Conservation (phyloP, 2,329 filamentous ascomycete genomes). For the Orbilia blumenaviensis region DNA sequence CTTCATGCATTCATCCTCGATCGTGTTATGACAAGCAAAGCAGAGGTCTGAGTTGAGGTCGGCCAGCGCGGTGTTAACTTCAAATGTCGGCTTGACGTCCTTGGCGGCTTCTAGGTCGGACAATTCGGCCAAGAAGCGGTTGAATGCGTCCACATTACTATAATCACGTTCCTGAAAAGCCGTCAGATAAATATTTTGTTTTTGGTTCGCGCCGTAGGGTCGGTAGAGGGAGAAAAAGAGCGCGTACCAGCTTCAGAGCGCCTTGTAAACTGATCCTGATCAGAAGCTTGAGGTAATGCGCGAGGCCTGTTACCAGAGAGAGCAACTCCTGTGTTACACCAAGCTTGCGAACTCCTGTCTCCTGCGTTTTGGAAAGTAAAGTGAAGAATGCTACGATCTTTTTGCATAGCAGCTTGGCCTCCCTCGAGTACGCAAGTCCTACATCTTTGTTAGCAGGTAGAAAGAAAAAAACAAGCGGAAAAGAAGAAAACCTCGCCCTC, state of each 20-base stretch:
- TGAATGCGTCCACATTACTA: conserved; percentile 76
- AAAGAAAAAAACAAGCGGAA: too few species aligned
- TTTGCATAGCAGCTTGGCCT: conserved; percentile 99
- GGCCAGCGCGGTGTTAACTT: conserved; percentile 74
- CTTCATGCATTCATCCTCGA: conserved; percentile 91
- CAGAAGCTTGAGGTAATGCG: conserved; percentile 95
- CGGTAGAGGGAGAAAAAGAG: too few species aligned
- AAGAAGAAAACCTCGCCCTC: too few species aligned
- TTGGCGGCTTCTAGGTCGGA: conserved; percentile 81
- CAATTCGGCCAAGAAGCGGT: conserved; percentile 83
- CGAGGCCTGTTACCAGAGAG: conserved; percentile 93
- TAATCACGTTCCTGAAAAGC: conserved; percentile 75
- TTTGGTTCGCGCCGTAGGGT: not conserved
- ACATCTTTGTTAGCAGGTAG: not conserved
- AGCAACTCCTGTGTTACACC: conserved; percentile 97
- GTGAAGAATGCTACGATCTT: conserved; percentile 99
- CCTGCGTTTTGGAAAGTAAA: conserved; percentile 90
- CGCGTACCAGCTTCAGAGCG: conserved; percentile 76
- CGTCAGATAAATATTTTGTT: not conserved
- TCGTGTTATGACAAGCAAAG: conserved; percentile 79
- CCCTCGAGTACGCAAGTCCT: conserved; percentile 87
- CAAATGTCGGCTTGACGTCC: conserved; percentile 73
- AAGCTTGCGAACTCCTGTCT: conserved; percentile 85
- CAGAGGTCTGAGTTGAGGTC: conserved; percentile 87
- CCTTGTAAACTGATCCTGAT: conserved; percentile 97